Conservation (phyloP, 768 basidiomycete species). For the Antrodiella citrinella region DNA sequence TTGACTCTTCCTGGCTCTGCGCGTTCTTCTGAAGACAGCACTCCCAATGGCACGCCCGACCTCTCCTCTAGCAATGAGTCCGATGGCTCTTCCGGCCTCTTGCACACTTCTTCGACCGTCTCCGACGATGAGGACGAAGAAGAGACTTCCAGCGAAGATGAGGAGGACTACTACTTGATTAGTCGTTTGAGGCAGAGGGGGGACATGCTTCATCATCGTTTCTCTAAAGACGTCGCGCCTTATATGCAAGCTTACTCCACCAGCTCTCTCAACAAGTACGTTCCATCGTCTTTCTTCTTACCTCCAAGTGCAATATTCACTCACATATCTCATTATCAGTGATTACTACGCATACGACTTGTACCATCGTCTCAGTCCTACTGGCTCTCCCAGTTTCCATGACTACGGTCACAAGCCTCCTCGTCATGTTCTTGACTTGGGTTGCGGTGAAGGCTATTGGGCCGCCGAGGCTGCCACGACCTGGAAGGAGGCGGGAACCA, state of each 20-base stretch:
- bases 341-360: constrained; percentile 48
- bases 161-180: neutral
- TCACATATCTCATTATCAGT: constrained; percentile 27
- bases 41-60: neutral
- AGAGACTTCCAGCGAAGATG: too few relatives aligned
- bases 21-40: neutral
- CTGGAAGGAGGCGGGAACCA: constrained; percentile 47
- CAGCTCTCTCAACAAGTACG: constrained; percentile 21
- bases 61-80: neutral
- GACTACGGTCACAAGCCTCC: constrained; percentile 40
- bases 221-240: constrained; percentile 22
- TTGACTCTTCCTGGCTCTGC: neutral
- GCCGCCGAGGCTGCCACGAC: constrained; percentile 45
- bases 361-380: constrained; percentile 44
- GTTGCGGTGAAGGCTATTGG: constrained; percentile 72
- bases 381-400: constrained; percentile 54
- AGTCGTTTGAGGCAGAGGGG: neutral
- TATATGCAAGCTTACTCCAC: constrained; percentile 66
- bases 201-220: neutral
- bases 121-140: neutral
- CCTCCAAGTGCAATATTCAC: neutral
- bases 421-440: constrained; percentile 57
- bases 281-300: neutral
- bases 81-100: neutral
- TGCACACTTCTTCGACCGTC: neutral